Evolutionary conservation across 768 basidiomycete species (phyloP), one percentile per base, ranked within the genome.

Genomic region (Boletus subcaerulescens): DNA sequence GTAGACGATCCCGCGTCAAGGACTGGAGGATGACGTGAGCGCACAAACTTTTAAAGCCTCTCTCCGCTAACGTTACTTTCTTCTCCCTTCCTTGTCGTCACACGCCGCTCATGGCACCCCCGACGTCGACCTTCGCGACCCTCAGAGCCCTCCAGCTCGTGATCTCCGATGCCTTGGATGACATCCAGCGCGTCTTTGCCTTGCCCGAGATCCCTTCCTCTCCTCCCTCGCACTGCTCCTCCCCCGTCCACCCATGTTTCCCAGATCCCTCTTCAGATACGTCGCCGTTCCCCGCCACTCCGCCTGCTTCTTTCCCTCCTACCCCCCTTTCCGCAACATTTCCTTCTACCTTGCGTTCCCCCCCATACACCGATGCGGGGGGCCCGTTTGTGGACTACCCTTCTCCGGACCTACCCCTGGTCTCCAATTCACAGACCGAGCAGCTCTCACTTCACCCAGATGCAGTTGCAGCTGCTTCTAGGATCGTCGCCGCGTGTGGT

Each of bases 401-500:
- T 4, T 79, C 80, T 10, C 71, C 85, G 13, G 80, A 84, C 60
- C 60, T 65, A 11, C 78, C 81, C 5, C 78, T 70, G 60, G 73
- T 78, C 40, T 63, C 79, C 10, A 65, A 65, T 15, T 80, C 83
- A 9, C 71, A 71, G 15, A 69, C 79, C 14, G 86, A 89, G 63
- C 68, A 70, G 35, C 75, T 88, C 45, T 81, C 82, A 0, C 69
- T 82, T 29, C 80, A 87, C 59, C 86, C 87, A 7, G 74, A 71
- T 13, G 85, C 85, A 5, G 74, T 78, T 9, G 74, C 76, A 32
- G 86, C 88, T 8, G 81, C 84, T 36, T 80, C 80, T 52, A 78
- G 76, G 56, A 85, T 89, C 43, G 78, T 89, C 33, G 82, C 87
- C 32, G 87, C 88, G 1, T 81, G 84, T 24, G 85, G 83, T 4